phyloP scores from a whole-genome alignment of 345 rosid genomes.

The Hibiscus trionum region DNA sequence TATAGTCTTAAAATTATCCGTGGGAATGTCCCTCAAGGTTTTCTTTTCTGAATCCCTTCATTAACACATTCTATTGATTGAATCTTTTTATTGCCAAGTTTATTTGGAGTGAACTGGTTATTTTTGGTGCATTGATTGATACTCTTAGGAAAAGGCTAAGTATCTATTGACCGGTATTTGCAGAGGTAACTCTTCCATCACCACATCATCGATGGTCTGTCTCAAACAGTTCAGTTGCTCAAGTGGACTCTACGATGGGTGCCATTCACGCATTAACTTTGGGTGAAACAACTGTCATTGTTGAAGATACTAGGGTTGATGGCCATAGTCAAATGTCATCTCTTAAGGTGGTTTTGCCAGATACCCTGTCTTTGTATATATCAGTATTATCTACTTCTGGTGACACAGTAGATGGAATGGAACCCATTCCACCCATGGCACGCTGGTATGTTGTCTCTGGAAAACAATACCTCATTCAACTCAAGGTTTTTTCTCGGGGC shows the following conservation, averaged over 20 bases:
- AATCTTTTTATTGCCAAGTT: slow-evolving; percentile 5
- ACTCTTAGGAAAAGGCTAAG: slow-evolving; percentile 15
- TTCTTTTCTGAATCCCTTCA: neutral
- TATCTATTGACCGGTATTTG: slow-evolving; percentile 24
- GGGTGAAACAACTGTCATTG: slow-evolving; percentile 65
- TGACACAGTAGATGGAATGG: slow-evolving; percentile 42
- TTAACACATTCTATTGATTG: neutral
- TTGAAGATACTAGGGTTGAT: slow-evolving; percentile 85
- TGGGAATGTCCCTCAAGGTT: slow-evolving; percentile 78
- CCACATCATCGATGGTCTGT: slow-evolving; percentile 72
- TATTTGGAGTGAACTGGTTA: neutral
- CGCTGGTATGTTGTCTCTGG: slow-evolving; percentile 79
- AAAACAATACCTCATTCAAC: slow-evolving; percentile 53
- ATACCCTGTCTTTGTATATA: slow-evolving; percentile 45
- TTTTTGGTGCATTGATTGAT: slow-evolving; percentile 7
- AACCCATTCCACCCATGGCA: slow-evolving; percentile 48
- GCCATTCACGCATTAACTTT: slow-evolving; percentile 49
- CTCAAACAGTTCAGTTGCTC: slow-evolving; percentile 61
- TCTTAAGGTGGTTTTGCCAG: slow-evolving; percentile 74
- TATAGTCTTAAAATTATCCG: slow-evolving; percentile 73
- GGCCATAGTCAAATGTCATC: slow-evolving; percentile 83
- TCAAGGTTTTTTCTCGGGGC: slow-evolving; percentile 63
- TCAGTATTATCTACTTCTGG: slow-evolving; percentile 51
- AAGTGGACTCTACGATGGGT: slow-evolving; percentile 56
- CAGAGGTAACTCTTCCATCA: slow-evolving; percentile 80